These are phyloP conservation scores for Tubosaeta sp. DNA, from an alignment of 768 basidiomycete species.

Conservation along the genomic window DNA sequence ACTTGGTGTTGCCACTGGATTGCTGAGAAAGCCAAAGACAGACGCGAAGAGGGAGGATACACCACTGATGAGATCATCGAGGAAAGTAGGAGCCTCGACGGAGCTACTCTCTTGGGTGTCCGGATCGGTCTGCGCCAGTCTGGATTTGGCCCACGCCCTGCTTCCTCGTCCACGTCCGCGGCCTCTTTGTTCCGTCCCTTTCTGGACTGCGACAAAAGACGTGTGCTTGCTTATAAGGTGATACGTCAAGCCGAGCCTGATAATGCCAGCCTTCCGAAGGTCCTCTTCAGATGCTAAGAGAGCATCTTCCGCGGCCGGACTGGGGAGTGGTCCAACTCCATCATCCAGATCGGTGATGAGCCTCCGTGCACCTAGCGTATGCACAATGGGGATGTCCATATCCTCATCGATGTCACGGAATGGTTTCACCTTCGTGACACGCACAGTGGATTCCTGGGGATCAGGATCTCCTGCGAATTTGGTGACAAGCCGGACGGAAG, in stretches of 20 bases:
- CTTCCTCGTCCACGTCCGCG: neutral
- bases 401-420: constrained; percentile 15
- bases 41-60: constrained; percentile 16
- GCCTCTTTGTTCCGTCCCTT: constrained; percentile 17
- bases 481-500: constrained; percentile 23
- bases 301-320: constrained; percentile 21
- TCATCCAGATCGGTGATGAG: constrained; percentile 52
- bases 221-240: constrained; percentile 50
- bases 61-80: constrained; percentile 18
- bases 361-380: constrained; percentile 50
- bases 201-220: constrained; percentile 53
- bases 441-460: constrained; percentile 13
- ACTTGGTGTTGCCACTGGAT: neutral
- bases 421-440: constrained; percentile 24
- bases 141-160: constrained; percentile 15
- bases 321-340: constrained; percentile 30
- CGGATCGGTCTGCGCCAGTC: constrained; percentile 4
- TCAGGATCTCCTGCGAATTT: constrained; percentile 24
- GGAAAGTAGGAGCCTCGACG: constrained; percentile 3
- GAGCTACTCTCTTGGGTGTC: neutral
- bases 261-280: constrained; percentile 41
- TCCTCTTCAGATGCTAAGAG: constrained; percentile 29
- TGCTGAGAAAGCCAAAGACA: constrained; percentile 9
- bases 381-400: constrained; percentile 36
- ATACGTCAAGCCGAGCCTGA: constrained; percentile 48